Conservation (phyloP, 2,329 filamentous ascomycete species). For the Pseudogymnoascus sp. region DNA sequence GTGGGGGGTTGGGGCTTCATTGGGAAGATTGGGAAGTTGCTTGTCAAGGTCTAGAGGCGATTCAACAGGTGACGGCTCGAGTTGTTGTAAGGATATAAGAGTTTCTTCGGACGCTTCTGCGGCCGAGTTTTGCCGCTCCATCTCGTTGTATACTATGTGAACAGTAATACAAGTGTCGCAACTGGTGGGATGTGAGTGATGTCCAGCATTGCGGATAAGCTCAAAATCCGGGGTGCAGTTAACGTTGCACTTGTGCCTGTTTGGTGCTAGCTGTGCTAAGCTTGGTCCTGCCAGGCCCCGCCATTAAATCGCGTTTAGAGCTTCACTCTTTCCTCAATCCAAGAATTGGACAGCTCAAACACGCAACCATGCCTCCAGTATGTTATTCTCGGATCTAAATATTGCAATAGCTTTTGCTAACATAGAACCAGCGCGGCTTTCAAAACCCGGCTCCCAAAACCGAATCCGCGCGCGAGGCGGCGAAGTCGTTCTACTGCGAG, state of each 20-base stretch:
- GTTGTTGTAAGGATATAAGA: conserved; percentile 59
- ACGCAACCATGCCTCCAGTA: conserved; percentile 1
- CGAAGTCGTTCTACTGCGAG: conserved; percentile 74
- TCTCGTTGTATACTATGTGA: conserved; percentile 14
- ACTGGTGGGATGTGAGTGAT: background rate
- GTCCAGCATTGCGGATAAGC: background rate
- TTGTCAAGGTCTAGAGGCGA: conserved; percentile 30
- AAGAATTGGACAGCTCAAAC: background rate
- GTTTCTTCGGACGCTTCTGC: conserved; percentile 43
- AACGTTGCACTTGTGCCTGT: background rate
- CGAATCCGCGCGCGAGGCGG: conserved; percentile 62
- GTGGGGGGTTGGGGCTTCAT: conserved; percentile 33
- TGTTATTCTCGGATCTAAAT: background rate
- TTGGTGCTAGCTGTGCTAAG: background rate
- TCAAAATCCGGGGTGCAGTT: background rate
- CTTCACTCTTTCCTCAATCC: background rate
- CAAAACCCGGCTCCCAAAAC: conserved; percentile 42
- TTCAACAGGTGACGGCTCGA: conserved; percentile 77
- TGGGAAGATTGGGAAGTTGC: conserved; percentile 30
- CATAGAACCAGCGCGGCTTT: conserved; percentile 27
- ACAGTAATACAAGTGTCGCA: background rate
- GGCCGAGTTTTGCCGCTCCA: conserved; percentile 31
- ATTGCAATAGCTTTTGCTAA: background rate
- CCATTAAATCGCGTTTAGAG: background rate
- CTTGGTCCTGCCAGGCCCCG: background rate